Evolutionary conservation across 169 alveolate species (phyloP).

Genomic region (Cryptosporidium sp.): DNA sequence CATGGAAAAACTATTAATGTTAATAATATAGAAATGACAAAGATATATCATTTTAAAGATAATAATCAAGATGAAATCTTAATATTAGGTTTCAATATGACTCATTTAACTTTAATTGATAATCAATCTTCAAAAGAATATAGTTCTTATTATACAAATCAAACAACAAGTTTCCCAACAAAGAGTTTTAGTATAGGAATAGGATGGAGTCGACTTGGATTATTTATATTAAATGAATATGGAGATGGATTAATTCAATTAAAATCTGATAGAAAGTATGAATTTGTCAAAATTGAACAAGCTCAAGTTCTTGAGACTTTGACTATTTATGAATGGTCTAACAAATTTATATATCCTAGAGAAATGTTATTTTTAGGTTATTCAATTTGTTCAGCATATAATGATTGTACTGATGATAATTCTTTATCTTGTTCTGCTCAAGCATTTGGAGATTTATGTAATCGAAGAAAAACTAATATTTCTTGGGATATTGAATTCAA

Average conservation of each 20-base stretch:
- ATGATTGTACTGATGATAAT: conserved; percentile 8
- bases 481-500: background rate
- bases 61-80: background rate
- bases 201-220: conserved; percentile 25
- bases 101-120: background rate
- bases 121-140: background rate
- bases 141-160: conserved; percentile 35
- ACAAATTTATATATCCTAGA: conserved; percentile 19
- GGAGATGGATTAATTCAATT: background rate
- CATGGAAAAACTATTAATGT: background rate
- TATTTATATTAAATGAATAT: background rate
- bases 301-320: background rate
- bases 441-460: conserved; percentile 15
- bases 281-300: background rate
- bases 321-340: background rate
- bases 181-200: background rate
- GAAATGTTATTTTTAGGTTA: conserved; percentile 16
- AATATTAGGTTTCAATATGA: conserved; percentile 23
- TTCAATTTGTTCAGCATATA: background rate
- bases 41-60: background rate
- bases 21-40: background rate
- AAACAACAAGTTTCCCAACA: background rate
- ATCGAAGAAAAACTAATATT: conserved; percentile 11
- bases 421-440: conserved; percentile 1
- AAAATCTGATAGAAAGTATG: background rate